Conservation (phyloP, 768 basidiomycete genomes). For the Russula foetens region DNA sequence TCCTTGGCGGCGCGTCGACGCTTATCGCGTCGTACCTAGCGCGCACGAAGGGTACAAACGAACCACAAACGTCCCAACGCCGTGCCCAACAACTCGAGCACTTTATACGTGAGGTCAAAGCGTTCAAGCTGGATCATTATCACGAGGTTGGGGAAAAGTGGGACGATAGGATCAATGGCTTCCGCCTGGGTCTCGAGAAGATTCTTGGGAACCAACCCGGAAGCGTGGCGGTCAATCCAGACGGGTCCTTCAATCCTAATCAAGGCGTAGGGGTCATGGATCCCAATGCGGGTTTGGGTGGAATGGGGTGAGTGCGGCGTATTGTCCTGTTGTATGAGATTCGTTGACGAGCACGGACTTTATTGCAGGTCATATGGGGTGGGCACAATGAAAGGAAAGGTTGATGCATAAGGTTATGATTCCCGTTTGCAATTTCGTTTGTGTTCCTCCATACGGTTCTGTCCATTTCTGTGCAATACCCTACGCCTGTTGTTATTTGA, state of each 20-base stretch:
- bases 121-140: constrained; percentile 51
- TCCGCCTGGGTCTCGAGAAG: constrained; percentile 39
- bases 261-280: not conserved
- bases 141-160: constrained; percentile 31
- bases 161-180: constrained; percentile 25
- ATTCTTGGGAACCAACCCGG: constrained; percentile 34
- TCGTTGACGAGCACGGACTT: not conserved
- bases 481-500: no score
- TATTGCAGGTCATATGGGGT: not conserved
- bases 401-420: not conserved
- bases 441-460: no score
- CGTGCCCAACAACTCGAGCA: constrained; percentile 55
- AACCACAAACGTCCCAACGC: constrained; percentile 55
- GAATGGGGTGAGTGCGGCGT: not conserved
- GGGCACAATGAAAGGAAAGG: not conserved
- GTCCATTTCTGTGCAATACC: no score
- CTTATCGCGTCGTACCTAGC: constrained; percentile 67
- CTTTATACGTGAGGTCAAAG: constrained; percentile 53
- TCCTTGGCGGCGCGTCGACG: constrained; percentile 55
- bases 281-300: not conserved
- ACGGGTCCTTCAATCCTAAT: not conserved
- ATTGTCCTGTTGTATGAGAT: not conserved
- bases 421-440: not conserved
- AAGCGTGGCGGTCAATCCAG: constrained; percentile 7
- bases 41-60: constrained; percentile 56